Evolutionary conservation across 2,329 filamentous ascomycete species (phyloP).

Genomic region (Esteya vermicola): DNA sequence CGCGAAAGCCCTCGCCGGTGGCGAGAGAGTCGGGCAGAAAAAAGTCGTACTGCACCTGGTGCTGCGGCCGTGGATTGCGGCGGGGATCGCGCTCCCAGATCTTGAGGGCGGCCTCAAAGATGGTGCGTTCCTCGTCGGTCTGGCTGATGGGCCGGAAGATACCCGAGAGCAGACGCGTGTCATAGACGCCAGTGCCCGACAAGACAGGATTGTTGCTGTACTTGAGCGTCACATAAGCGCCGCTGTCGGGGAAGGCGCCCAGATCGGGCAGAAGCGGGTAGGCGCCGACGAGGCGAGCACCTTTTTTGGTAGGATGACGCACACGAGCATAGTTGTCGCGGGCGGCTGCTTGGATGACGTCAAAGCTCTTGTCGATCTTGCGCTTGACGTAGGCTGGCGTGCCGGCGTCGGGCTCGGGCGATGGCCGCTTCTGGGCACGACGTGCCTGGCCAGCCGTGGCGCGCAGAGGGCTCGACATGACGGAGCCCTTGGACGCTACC

Average conservation of each 20-base stretch:
- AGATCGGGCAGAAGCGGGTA: slow-evolving; percentile 51
- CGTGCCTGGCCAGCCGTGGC: slow-evolving; percentile 12
- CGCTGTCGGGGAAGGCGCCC: slow-evolving; percentile 54
- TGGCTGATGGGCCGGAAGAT: slow-evolving; percentile 46
- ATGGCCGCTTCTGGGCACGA: slow-evolving; percentile 26
- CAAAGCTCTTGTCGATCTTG: slow-evolving; percentile 51
- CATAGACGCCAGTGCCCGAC: slow-evolving; percentile 32
- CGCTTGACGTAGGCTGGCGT: slow-evolving; percentile 52
- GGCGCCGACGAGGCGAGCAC: slow-evolving; percentile 43
- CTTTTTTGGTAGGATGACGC: slow-evolving; percentile 43
- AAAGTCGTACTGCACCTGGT: slow-evolving; percentile 52
- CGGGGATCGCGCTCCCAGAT: slow-evolving; percentile 42
- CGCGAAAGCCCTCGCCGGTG: slow-evolving; percentile 40
- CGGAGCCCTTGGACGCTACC: slow-evolving; percentile 28
- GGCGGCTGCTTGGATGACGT: slow-evolving; percentile 36
- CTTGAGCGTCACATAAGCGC: slow-evolving; percentile 56
- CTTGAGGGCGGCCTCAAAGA: slow-evolving; percentile 34
- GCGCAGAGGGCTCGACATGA: slow-evolving; percentile 1
- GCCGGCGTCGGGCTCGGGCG: slow-evolving; percentile 31
- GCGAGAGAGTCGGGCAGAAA: slow-evolving; percentile 39
- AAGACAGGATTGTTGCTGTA: slow-evolving; percentile 53
- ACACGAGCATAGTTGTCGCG: slow-evolving; percentile 41
- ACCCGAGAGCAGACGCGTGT: slow-evolving; percentile 45
- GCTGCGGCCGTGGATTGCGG: slow-evolving; percentile 39
- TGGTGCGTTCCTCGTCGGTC: slow-evolving; percentile 37